Evolutionary conservation across 345 rosid genomes (phyloP).

Genomic region (Syzygium grande): DNA sequence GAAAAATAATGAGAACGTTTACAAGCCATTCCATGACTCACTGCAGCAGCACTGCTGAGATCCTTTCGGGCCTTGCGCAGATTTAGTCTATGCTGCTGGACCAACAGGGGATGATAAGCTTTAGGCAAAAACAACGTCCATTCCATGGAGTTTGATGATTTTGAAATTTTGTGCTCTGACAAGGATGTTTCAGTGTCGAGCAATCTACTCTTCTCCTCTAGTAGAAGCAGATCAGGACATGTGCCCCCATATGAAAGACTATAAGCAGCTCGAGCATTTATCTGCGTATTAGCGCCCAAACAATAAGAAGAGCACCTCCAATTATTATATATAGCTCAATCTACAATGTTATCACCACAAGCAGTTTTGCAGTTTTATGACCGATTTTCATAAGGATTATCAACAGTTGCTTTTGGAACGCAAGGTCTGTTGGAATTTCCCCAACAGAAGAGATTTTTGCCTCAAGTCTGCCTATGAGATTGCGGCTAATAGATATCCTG

Average conservation of each 20-base stretch:
- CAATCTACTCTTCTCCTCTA: conserved; percentile 27
- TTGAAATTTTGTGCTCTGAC: conserved; percentile 15
- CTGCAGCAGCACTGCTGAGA: conserved; percentile 36
- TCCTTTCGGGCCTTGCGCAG: conserved; percentile 43
- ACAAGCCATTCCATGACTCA: conserved; percentile 22
- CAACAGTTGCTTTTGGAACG: background rate
- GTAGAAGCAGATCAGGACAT: conserved; percentile 56
- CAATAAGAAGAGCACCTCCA: background rate
- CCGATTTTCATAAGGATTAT: background rate
- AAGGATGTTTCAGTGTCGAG: conserved; percentile 15
- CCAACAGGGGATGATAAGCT: conserved; percentile 82
- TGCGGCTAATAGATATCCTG: background rate
- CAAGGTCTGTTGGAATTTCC: background rate
- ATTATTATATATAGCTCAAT: background rate
- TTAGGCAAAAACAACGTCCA: conserved; percentile 76
- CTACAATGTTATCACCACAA: background rate
- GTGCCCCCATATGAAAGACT: conserved; percentile 73
- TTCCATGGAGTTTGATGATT: conserved; percentile 24
- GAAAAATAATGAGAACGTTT: background rate
- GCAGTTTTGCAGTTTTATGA: background rate
- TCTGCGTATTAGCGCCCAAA: conserved; percentile 26
- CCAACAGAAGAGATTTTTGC: background rate
- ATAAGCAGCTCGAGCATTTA: conserved; percentile 81
- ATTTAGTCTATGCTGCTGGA: conserved; percentile 68
- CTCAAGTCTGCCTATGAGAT: background rate